Evolutionary conservation across 2,329 filamentous ascomycete species (phyloP), one percentile per base, ranked within the genome.

Genomic region (Talaromyces marneffei): DNA sequence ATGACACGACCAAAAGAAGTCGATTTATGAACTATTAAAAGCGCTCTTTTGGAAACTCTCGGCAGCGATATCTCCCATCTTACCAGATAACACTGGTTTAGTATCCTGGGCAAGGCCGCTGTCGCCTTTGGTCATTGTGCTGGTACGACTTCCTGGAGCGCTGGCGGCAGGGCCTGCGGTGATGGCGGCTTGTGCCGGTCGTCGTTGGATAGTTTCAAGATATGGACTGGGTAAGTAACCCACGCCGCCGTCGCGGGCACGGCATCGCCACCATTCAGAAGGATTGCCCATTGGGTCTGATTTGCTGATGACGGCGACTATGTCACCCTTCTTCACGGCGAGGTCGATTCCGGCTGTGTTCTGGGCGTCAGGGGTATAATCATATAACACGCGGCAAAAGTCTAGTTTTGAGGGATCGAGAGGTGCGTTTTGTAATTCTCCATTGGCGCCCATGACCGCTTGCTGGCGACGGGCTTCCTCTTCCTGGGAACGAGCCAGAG

Each of bases 231-330:
- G 94, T 5, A 99, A 82, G 72, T 97, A 99, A 7, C 94, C 94
- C 69, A 96, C 87, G 27, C 91, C 84, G 50, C 92, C 92, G 72
- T 97, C 92, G 63, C 94, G 84, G 14, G 93, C 89, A 60, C 94
- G 85, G 77, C 95, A 99, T 66, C 89, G 87, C 94, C 94, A 99
- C 94, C 94, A 99, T 72, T 99, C 93, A 57, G 90, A 94, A 4
- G 91, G 86, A 68, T 94, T 92, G 46, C 94, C 94, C 71, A 93
- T 85, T 0, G 94, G 94, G 70, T 99, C 94, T 18, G 86, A 89
- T 79, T 97, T 97, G 79, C 88, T 89, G 59, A 99, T 83, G 0
- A 99, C 92, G 27, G 94, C 94, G 16, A 99, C 92, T 58, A 97
- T 86, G 69, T 99, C 94, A 63, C 93, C 93, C 80, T 96, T 97